A percentile compares a stretch with the other conserved stretches of the same genome.
These are phyloP conservation scores for Tricholoma flavovirens DNA, from an alignment of 768 basidiomycete species.

Conservation along the genomic window DNA sequence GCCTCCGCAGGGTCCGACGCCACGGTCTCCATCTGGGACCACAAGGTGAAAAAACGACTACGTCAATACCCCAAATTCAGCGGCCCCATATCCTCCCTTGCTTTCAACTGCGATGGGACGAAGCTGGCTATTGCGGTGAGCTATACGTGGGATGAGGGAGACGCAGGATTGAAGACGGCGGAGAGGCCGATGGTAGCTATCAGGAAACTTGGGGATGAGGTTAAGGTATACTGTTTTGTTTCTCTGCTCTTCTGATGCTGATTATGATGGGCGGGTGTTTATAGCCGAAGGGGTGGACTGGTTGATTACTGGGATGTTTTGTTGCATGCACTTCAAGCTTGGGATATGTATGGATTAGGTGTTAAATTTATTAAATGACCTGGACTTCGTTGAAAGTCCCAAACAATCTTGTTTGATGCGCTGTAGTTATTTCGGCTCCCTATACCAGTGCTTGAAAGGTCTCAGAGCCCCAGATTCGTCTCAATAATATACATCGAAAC, in stretches of 20 bases:
- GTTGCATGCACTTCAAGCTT: no score
- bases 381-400: no score
- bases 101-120: constrained; percentile 80
- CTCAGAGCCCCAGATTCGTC: no score
- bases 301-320: not conserved
- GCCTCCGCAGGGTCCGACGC: constrained; percentile 94
- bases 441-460: no score
- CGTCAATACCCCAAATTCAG: constrained; percentile 83
- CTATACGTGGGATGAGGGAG: constrained; percentile 89
- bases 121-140: constrained; percentile 80
- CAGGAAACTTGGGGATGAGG: constrained; percentile 67
- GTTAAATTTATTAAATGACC: no score
- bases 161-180: constrained; percentile 61
- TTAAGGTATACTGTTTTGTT: constrained; percentile 43
- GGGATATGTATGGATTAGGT: no score
- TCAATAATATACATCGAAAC: no score
- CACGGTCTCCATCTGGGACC: constrained; percentile 95
- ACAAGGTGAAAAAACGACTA: constrained; percentile 91
- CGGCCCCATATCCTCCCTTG: constrained; percentile 68
- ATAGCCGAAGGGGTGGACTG: constrained; percentile 17
- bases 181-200: constrained; percentile 58
- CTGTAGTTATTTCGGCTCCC: no score
- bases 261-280: not conserved
- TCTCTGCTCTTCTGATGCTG: not conserved
- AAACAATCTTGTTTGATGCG: no score